Conservation (phyloP, 805 yeast genomes). For the Cephaloascus albidus region DNA sequence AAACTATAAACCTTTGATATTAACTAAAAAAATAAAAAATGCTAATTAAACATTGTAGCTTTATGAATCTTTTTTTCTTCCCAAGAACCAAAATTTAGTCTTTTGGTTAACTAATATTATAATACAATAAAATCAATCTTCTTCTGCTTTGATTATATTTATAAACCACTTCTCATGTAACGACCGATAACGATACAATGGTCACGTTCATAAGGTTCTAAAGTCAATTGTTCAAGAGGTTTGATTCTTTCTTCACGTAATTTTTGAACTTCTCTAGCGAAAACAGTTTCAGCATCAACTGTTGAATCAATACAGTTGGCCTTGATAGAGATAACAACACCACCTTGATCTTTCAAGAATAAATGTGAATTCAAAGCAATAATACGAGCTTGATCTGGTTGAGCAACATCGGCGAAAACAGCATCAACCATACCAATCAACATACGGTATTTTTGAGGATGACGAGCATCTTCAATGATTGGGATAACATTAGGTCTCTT, state of each 20-base stretch:
- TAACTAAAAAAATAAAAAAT: not conserved
- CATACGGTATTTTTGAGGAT: slow-evolving; percentile 99
- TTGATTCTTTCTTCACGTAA: slow-evolving; percentile 97
- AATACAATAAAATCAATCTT: too few relatives aligned
- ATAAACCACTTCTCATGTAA: slow-evolving; percentile 84
- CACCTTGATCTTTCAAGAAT: slow-evolving; percentile 97
- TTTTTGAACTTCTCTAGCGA: slow-evolving; percentile 98
- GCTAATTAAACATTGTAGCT: not conserved
- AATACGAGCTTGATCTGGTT: slow-evolving; percentile 99
- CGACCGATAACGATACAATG: slow-evolving; percentile 98
- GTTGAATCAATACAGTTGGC: slow-evolving; percentile 99
- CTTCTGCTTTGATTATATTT: slow-evolving; percentile 24
- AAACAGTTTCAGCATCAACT: slow-evolving; percentile 98
- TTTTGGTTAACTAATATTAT: too few relatives aligned
- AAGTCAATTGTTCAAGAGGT: slow-evolving; percentile 96
- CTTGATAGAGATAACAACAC: slow-evolving; percentile 96
- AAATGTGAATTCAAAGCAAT: slow-evolving; percentile 96
- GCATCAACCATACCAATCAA: slow-evolving; percentile 97
- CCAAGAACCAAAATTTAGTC: not conserved
- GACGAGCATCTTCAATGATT: slow-evolving; percentile 99
- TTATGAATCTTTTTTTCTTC: not conserved
- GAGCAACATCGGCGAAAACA: slow-evolving; percentile 99
- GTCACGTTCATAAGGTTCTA: slow-evolving; percentile 99
- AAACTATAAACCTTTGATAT: not conserved
- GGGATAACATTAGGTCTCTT: slow-evolving; percentile 99